Evolutionary conservation across 305 asterid species (phyloP).

Genomic region (Andrographis paniculata): DNA sequence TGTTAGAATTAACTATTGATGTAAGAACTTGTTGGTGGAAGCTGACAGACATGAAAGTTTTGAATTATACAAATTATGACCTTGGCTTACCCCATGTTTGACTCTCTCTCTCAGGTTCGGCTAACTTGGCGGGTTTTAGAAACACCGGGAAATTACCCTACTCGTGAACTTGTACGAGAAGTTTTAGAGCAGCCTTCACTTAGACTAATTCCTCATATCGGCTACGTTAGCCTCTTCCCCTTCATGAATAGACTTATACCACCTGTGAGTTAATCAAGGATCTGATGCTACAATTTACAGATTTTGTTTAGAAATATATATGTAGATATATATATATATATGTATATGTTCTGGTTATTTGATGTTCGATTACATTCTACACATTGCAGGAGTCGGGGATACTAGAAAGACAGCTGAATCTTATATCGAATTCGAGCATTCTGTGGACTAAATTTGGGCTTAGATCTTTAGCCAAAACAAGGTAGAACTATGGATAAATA

Average conservation of each 20-base stretch:
- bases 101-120: slow-evolving; percentile 45
- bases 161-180: slow-evolving; percentile 68
- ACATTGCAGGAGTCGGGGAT: slow-evolving; percentile 61
- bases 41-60: too few species aligned
- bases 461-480: slow-evolving; percentile 84
- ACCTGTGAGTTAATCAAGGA: slow-evolving; percentile 81
- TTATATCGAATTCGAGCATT: slow-evolving; percentile 69
- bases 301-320: not conserved
- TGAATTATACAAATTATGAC: too few species aligned
- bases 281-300: not conserved
- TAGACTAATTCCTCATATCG: slow-evolving; percentile 86
- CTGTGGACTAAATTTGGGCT: slow-evolving; percentile 85
- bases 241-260: slow-evolving; percentile 88
- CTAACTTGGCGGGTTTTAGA: slow-evolving; percentile 66
- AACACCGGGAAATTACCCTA: slow-evolving; percentile 47
- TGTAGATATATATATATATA: not conserved
- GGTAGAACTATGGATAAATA: slow-evolving; percentile 29
- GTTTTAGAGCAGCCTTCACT: slow-evolving; percentile 62
- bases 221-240: slow-evolving; percentile 96
- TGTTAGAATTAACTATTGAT: too few species aligned
- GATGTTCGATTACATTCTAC: slow-evolving; percentile 11
- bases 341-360: slow-evolving; percentile 6
- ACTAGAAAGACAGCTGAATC: slow-evolving; percentile 77
- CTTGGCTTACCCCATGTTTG: not conserved
- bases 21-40: too few species aligned